phyloP scores from a whole-genome alignment of 805 yeast species.

The Saccharomycopsis fodiens region DNA sequence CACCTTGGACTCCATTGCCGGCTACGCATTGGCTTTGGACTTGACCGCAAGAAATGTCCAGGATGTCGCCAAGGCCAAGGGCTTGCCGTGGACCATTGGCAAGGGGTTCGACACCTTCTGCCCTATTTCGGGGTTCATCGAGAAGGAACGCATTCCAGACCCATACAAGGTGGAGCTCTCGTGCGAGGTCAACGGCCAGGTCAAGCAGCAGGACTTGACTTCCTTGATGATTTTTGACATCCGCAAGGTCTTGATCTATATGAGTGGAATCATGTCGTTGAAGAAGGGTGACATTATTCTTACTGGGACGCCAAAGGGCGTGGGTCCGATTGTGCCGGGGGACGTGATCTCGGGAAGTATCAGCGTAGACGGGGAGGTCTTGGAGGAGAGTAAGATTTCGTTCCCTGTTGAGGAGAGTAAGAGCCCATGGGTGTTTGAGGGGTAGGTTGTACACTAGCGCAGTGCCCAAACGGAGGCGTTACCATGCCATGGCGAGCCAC shows the following conservation, averaged over 20 bases:
- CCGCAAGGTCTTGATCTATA: slow-evolving; percentile 67
- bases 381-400: slow-evolving; percentile 43
- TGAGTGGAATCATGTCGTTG: slow-evolving; percentile 86
- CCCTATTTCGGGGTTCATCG: slow-evolving; percentile 73
- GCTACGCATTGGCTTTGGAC: slow-evolving; percentile 86
- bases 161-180: slow-evolving; percentile 63
- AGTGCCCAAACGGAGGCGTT: too few species aligned
- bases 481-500: too few species aligned
- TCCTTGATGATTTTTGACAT: slow-evolving; percentile 83
- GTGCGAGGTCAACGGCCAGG: slow-evolving; percentile 54
- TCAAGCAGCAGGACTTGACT: slow-evolving; percentile 68
- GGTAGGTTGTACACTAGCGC: too few species aligned
- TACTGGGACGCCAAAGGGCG: slow-evolving; percentile 98
- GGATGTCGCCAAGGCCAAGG: slow-evolving; percentile 87
- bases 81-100: slow-evolving; percentile 94
- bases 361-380: slow-evolving; percentile 43
- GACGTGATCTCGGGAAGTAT: slow-evolving; percentile 65
- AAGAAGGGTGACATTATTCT: slow-evolving; percentile 85
- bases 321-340: slow-evolving; percentile 77
- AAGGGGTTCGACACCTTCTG: slow-evolving; percentile 95
- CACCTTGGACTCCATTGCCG: slow-evolving; percentile 72
- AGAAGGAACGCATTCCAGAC: slow-evolving; percentile 57
- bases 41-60: slow-evolving; percentile 95
- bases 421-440: slow-evolving; percentile 13
- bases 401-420: slow-evolving; percentile 47